Conservation (phyloP, 2,329 filamentous ascomycete genomes). For the Fusarium transvaalense region DNA sequence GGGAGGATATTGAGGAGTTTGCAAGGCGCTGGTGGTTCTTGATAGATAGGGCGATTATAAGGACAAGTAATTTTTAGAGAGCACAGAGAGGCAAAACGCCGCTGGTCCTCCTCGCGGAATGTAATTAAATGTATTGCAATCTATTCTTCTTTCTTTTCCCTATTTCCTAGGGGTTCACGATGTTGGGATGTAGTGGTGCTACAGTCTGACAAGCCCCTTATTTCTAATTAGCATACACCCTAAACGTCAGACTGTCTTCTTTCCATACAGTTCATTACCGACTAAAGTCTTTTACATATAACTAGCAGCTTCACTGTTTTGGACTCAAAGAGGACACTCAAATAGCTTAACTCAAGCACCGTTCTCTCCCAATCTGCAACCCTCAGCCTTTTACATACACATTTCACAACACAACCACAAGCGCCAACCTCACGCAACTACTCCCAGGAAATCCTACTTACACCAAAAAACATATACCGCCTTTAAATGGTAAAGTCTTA, state of each 20-base stretch:
- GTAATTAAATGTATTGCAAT: not conserved
- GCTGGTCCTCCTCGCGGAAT: rapidly evolving
- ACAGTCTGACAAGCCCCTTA: too few species aligned
- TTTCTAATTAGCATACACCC: too few species aligned
- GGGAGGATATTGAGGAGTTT: slow-evolving; percentile 59
- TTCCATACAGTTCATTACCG: too few species aligned
- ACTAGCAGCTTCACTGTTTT: rapidly evolving
- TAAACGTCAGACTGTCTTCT: too few species aligned
- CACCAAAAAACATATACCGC: slow-evolving; percentile 46
- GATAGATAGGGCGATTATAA: slow-evolving; percentile 20
- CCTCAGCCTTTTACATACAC: rapidly evolving
- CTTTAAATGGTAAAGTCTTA: slow-evolving; percentile 51
- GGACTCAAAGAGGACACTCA: rapidly evolving
- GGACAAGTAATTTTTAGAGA: slow-evolving; percentile 34
- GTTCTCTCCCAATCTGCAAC: rapidly evolving
- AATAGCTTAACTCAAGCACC: rapidly evolving
- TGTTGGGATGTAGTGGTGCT: too few species aligned
- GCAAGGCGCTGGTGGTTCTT: slow-evolving; percentile 36
- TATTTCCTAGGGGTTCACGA: not conserved
- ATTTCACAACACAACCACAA: not conserved
- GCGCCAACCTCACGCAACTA: slow-evolving; percentile 9
- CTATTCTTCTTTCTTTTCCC: not conserved
- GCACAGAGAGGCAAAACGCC: slow-evolving; percentile 10
- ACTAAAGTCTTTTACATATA: not conserved
- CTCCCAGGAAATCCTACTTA: slow-evolving; percentile 43